Evolutionary conservation across 2,329 filamentous ascomycete species (phyloP), one percentile per base, ranked within the genome.

Genomic region (Tolypocladium nubicola): DNA sequence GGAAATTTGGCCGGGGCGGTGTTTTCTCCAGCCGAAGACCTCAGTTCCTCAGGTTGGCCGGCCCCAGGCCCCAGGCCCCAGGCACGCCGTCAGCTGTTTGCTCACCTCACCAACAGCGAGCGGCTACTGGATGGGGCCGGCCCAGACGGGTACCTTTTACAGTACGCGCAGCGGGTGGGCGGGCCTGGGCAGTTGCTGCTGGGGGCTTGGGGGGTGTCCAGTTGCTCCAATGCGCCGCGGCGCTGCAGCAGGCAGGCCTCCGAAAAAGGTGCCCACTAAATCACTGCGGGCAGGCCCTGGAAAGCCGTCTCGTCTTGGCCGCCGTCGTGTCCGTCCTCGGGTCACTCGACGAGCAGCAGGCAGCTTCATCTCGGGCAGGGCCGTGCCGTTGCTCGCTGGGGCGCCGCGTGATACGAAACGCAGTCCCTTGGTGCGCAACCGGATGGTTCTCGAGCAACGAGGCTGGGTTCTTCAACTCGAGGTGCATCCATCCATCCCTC

Each of bases 1-100:
- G 60, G 59, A 61, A 61, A 62, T 62, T 59, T 62, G 57, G 56
- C 53, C 58, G 47, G 56, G 59, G 52, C 60, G 57, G 56, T 60
- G 54, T 58, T 59, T 57, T 57, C 37, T 57, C 57, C 35, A 56
- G 54, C 54, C 54, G 45, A 50, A 56, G 35, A 19, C 37, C 37
- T 39, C 52, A 30, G 53, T 33, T 54, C 53, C 23, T 21, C 21
- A 26, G 52, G 26, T 45, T 26, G 40, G 35, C 26, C 26, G 40
- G 35, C 26, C 26, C 26, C 26, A 30, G 4, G 26, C 33, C 23
- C 41, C 53, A 55, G 43, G 47, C 19, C 40, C 40, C 49, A 52
- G 54, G 43, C 23, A 52, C 13, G 50, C 40, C 26, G 47, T 41
- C 55, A 52, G 47, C 23, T 52, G 43, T 56, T 56, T 50, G 54